A percentile compares a stretch with the other conserved stretches of the same genome.
Conservation (phyloP, 2,329 filamentous ascomycete genomes). For the Ceratocystis eucalypticola region DNA sequence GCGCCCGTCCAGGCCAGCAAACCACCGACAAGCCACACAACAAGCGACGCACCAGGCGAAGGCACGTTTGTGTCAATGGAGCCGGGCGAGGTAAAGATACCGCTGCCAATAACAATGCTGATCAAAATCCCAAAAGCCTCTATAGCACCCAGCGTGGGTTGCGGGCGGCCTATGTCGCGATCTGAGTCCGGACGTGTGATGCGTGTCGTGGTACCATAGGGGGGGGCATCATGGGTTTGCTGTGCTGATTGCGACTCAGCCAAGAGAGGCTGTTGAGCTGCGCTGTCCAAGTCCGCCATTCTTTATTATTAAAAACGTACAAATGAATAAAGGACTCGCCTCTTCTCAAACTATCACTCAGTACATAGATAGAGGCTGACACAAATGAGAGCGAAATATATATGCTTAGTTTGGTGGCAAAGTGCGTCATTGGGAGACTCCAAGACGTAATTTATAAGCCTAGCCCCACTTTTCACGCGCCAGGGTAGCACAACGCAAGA, state of each 20-base stretch:
- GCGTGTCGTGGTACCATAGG: not conserved
- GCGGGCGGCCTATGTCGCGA: not conserved
- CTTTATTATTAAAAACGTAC: not conserved
- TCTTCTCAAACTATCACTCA: not conserved
- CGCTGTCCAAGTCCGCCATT: not conserved
- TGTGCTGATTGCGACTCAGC: not conserved
- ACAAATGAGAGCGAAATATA: not conserved
- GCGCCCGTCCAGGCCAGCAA: slow-evolving; percentile 52
- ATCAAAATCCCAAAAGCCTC: slow-evolving; percentile 47
- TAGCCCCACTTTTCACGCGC: not conserved
- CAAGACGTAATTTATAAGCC: slow-evolving; percentile 9
- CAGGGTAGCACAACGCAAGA: not conserved
- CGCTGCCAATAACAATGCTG: slow-evolving; percentile 50
- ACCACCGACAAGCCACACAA: slow-evolving; percentile 49
- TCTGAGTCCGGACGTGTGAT: not conserved
- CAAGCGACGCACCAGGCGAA: slow-evolving; percentile 43
- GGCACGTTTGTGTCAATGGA: slow-evolving; percentile 50
- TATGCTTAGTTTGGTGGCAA: not conserved
- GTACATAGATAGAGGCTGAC: not conserved
- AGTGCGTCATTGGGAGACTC: not conserved
- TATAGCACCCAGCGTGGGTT: slow-evolving; percentile 32
- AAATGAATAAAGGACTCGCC: not conserved
- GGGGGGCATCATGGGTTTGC: not conserved
- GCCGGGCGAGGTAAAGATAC: slow-evolving; percentile 51
- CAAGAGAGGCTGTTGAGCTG: not conserved